Base-by-base conservation (phyloP, 768 basidiomycete species). In the Collybia nuda region DNA sequence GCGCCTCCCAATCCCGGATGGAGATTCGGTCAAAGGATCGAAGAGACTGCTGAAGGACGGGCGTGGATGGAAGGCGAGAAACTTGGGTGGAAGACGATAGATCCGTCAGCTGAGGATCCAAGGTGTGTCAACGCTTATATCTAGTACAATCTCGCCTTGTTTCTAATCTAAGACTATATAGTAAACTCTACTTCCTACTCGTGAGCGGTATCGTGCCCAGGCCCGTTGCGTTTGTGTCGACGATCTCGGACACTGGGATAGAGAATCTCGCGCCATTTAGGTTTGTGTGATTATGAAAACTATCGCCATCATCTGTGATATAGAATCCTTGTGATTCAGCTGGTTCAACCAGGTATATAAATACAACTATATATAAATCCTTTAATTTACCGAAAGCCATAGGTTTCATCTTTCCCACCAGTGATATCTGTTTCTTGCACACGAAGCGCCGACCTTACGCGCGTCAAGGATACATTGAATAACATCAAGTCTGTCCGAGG, bases 171-270 rank as follows among this genome's bases (percentile, higher is more conserved):
- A 23, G 23, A 41, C 28, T 23, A 40, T 1, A 22, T 40, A 74
- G 73, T 42, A 57, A 58, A 29, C 21, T 75, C 6, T 84, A 86
- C 56, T 65, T 67, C 11, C 57, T 84, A 47, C 59, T 85, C 55
- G 73, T 74, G 7, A 76, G 75, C 38, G 84, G 81, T 11, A 71
- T 87, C 41, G 69, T 74, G 6, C 88, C 87, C 2, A 77, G 88
- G 37, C 87, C 87, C 8, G 71, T 89, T 47, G 88, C 82, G 0
- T 84, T 90, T 53, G 78, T 88, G n/a, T 86, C 85, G 6, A 76
- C 82, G 6, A 55, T 83, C 35, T 79, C 78, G 5, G 67, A 67
- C 14, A 63, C 77, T 45, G 85, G 84, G 0, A 57, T 70, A 3
- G 65, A 69, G 54, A 89, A 88, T 61, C 71, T 90, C 35, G 84